Percentiles rank a stretch among this genome's conserved stretches.
These are phyloP conservation scores for Euphorbia tirucalli DNA, from an alignment of 345 rosid genomes.

Conservation along the genomic window DNA sequence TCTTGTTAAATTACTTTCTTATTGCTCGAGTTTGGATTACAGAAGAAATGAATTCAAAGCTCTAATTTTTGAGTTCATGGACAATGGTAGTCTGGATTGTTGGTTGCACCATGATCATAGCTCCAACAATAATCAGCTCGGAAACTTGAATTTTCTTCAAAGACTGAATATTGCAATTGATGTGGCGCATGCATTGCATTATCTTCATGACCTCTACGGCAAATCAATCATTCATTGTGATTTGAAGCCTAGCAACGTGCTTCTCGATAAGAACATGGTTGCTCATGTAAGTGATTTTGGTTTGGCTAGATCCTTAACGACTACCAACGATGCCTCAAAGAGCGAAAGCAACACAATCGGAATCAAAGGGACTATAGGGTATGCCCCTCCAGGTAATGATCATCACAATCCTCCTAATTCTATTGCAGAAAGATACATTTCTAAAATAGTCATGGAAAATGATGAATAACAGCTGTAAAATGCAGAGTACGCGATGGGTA, in stretches of 20 bases:
- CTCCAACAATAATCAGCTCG: background rate
- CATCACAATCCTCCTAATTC: background rate
- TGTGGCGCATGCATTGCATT: background rate
- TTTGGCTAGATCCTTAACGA: constrained; percentile 1
- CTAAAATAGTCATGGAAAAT: background rate
- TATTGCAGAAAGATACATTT: no score
- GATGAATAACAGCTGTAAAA: no score
- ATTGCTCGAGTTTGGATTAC: constrained; percentile 6
- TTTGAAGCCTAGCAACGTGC: background rate
- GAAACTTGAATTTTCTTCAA: background rate
- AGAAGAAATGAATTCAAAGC: background rate
- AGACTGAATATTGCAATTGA: background rate
- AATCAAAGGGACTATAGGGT: constrained; percentile 19
- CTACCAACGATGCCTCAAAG: background rate
- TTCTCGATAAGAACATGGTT: background rate
- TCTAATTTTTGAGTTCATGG: background rate
- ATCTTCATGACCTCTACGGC: background rate
- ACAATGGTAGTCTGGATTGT: background rate
- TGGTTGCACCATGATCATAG: background rate
- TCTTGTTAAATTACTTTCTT: constrained; percentile 3
- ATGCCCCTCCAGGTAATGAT: constrained; percentile 20
- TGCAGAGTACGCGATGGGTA: constrained; percentile 18
- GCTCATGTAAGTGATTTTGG: background rate
- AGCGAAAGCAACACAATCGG: constrained; percentile 4
- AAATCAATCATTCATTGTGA: background rate